Conservation (phyloP, 495 filamentous ascomycete genomes). For the Friedmanniomyces endolithicus region DNA sequence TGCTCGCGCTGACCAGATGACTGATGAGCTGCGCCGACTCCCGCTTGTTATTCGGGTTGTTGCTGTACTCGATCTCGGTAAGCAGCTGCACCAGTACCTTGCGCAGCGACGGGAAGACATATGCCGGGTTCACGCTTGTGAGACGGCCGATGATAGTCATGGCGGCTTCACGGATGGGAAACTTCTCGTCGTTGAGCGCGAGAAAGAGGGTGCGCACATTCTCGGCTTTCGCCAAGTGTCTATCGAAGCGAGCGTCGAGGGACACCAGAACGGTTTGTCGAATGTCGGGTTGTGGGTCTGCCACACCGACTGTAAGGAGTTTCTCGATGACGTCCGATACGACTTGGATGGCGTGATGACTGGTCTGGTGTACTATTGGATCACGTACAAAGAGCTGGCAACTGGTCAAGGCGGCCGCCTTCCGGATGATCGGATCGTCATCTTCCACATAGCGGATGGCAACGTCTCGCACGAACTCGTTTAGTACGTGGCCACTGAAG, state of each 20-base stretch:
- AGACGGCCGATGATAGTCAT: conserved; percentile 93
- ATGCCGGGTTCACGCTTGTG: conserved; percentile 83
- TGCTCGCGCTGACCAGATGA: conserved; percentile 79
- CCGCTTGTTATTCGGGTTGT: conserved; percentile 82
- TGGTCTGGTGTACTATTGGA: conserved; percentile 95
- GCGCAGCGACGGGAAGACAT: conserved; percentile 86
- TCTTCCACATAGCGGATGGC: conserved; percentile 96
- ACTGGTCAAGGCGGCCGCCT: conserved; percentile 89
- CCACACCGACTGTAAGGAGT: conserved; percentile 83
- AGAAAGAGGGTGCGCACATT: conserved; percentile 92
- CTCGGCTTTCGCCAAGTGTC: conserved; percentile 84
- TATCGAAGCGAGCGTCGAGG: conserved; percentile 85
- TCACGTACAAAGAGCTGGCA: conserved; percentile 94
- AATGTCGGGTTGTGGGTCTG: conserved; percentile 80
- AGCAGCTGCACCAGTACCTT: conserved; percentile 93
- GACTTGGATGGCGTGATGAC: conserved; percentile 87
- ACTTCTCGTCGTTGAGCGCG: conserved; percentile 90
- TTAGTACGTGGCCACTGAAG: conserved; percentile 80
- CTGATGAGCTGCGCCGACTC: conserved; percentile 89
- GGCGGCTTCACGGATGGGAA: conserved; percentile 81
- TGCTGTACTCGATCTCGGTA: conserved; percentile 91
- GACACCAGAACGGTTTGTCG: conserved; percentile 75
- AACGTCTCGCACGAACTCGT: conserved; percentile 96
- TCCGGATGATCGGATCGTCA: conserved; percentile 83
- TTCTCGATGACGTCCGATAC: conserved; percentile 96